Base-by-base conservation (phyloP, 768 basidiomycete species). In the Naganishia onofrii region DNA sequence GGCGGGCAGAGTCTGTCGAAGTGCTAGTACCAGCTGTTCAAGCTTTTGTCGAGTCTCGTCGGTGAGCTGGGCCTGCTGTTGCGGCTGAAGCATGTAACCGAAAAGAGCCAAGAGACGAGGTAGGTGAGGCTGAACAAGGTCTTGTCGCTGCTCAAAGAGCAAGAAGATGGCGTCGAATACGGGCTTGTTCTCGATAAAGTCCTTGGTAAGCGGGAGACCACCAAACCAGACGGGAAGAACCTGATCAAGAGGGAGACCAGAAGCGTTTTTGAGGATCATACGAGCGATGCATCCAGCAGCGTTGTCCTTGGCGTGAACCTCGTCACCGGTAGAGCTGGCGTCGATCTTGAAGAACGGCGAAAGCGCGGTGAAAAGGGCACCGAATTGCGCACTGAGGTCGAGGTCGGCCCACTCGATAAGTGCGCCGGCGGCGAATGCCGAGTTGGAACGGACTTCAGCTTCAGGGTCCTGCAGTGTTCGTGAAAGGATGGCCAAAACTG, bases 371-470 rank as follows among this genome's bases (percentile, higher is more conserved):
- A 98, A 90, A 52, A 98, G 84, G 70, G 84, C 85, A 48, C 88
- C 81, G 83, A 90, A 95, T 77, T 96, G 93, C 12, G 85, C 83
- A 0, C 89, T 87, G 46, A 97, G 85, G 79, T 99, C 93, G 68
- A 87, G 80, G 55, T 88, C 84, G 8, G 91, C 88, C 83, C 93
- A 87, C 82, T 94, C 91, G 73, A 97, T 86, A 68, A 99, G 87
- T 51, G 95, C 88, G 70, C 96, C 95, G 38, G 88, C 85, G 38
- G 94, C 95, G 79, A 96, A 99, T 19, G 93, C 93, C 23, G 93
- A 93, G 76, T 98, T 98, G 82, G 92, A 93, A 75, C 91, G 88
- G 10, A 98, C 94, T 82, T 98, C 95, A n/a, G 88, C 83, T 51
- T 97, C 95, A 1, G 84, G 81, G 78, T 98, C 95, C 70, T 85